Base-by-base conservation (phyloP, 495 filamentous ascomycete species). In the Talaromyces trachyspermus region DNA sequence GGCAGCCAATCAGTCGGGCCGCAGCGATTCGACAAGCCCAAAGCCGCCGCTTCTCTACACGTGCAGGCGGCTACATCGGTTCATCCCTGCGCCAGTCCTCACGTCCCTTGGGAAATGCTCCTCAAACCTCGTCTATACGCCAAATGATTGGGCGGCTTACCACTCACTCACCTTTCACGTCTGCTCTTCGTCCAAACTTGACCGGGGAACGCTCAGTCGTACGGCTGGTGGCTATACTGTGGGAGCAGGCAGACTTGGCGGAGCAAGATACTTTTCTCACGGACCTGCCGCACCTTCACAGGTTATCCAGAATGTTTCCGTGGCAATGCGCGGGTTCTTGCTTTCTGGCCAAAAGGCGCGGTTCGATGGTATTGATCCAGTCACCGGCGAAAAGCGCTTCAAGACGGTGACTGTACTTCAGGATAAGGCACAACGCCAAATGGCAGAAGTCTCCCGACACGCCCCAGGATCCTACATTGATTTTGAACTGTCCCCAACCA, bases 271-370 rank as follows among this genome's bases (percentile, higher is more conserved):
- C 65, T 98, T 97, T 71, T 91, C 86, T 1, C 91, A 96, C 64
- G 80, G 80, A 0, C 85, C 92, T 8, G 78, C 88, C 2, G 80
- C 81, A 1, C 89, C 86, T 17, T 88, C 89, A 4, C 86, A 97
- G 60, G 88, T 97, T 15, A 74, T 97, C n/a, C 80, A 89, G 56
- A 95, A 95, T 67, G 91, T 97, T 2, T 95, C 88, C 15, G 80
- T 85, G 49, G 92, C 89, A 0, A 81, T 95, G 43, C 82, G 92
- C 4, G 89, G 88, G 1, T 95, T 98, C 64, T 82, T 83, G 63
- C 66, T 95, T n/a, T 85, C 81, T 0, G 92, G 92, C 1, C 80
- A 90, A 49, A 91, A 89, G 57, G 84, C 83, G 10, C 81, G 86
- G 33, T 95, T 85, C 52, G 86, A 95, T 58, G 88, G 89, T 12